A percentile compares a stretch with the other conserved stretches of the same genome.
These are phyloP conservation scores for Paramecium caudatum DNA, from an alignment of 73 alveolate genomes.

Conservation along the genomic window DNA sequence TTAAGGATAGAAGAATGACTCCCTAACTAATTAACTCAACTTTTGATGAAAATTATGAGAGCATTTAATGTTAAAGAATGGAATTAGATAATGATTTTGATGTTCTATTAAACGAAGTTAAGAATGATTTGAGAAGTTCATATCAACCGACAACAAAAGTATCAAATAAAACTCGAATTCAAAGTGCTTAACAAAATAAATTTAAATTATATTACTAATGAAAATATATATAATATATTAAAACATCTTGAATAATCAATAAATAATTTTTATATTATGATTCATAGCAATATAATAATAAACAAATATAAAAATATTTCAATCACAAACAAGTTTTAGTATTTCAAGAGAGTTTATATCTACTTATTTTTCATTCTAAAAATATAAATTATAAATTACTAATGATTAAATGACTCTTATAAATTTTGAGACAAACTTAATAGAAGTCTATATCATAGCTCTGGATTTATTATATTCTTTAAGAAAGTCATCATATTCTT, in stretches of 20 bases:
- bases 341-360: conserved; percentile 14
- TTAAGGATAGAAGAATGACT: neutral
- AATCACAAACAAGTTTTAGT: conserved; percentile 27
- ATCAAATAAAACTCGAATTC: neutral
- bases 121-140: conserved; percentile 21
- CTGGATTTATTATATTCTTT: neutral
- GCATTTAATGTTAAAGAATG: conserved; percentile 4
- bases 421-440: conserved; percentile 22
- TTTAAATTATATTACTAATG: conserved; percentile 51
- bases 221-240: no score
- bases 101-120: neutral
- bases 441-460: neutral
- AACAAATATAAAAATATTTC: neutral
- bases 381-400: neutral
- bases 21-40: conserved; percentile 30
- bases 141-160: neutral
- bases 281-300: no score
- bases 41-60: conserved; percentile 40
- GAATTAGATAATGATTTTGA: conserved; percentile 30
- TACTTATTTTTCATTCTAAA: conserved; percentile 23
- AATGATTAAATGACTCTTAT: neutral
- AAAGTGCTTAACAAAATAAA: conserved; percentile 7
- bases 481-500: neutral
- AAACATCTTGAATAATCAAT: no score
- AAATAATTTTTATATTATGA: no score